These are phyloP conservation scores for Letharia lupina DNA, from an alignment of 495 filamentous ascomycete genomes.

Conservation along the genomic window DNA sequence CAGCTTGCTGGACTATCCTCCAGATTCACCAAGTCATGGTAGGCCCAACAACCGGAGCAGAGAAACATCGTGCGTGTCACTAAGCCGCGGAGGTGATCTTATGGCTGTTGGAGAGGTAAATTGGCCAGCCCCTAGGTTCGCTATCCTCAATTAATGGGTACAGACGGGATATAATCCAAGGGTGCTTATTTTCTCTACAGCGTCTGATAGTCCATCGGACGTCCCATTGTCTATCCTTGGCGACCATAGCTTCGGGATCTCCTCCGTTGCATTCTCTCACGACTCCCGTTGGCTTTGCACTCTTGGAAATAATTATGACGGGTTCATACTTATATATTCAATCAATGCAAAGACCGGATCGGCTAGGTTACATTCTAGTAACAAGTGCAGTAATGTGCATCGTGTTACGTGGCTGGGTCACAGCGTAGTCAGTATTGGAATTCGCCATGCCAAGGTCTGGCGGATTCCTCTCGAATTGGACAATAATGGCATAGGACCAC, in stretches of 20 bases:
- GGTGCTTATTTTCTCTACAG: slow-evolving; percentile 78
- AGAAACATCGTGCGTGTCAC: slow-evolving; percentile 87
- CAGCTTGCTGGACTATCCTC: slow-evolving; percentile 25
- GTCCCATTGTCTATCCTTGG: slow-evolving; percentile 74
- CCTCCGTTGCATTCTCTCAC: slow-evolving; percentile 78
- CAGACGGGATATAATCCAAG: slow-evolving; percentile 86
- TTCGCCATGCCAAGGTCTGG: slow-evolving; percentile 93
- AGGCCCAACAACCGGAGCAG: slow-evolving; percentile 60
- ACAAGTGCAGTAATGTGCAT: slow-evolving; percentile 81
- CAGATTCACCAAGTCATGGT: slow-evolving; percentile 46
- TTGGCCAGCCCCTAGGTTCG: slow-evolving; percentile 4
- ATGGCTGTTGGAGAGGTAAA: slow-evolving; percentile 83
- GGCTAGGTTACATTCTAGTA: slow-evolving; percentile 82
- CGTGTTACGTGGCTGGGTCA: slow-evolving; percentile 81
- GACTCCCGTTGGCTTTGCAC: slow-evolving; percentile 84
- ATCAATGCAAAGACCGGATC: slow-evolving; percentile 75
- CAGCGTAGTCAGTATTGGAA: slow-evolving; percentile 50
- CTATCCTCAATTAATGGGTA: slow-evolving; percentile 22
- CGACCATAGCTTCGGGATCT: slow-evolving; percentile 86
- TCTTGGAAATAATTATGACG: slow-evolving; percentile 80
- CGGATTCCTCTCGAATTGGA: slow-evolving; percentile 41
- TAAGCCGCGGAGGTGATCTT: slow-evolving; percentile 82
- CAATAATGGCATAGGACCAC: slow-evolving; percentile 29
- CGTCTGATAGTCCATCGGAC: slow-evolving; percentile 65
- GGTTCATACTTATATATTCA: slow-evolving; percentile 87